Evolutionary conservation across 768 basidiomycete genomes (phyloP).

Genomic region (Tephrocybe sp.): DNA sequence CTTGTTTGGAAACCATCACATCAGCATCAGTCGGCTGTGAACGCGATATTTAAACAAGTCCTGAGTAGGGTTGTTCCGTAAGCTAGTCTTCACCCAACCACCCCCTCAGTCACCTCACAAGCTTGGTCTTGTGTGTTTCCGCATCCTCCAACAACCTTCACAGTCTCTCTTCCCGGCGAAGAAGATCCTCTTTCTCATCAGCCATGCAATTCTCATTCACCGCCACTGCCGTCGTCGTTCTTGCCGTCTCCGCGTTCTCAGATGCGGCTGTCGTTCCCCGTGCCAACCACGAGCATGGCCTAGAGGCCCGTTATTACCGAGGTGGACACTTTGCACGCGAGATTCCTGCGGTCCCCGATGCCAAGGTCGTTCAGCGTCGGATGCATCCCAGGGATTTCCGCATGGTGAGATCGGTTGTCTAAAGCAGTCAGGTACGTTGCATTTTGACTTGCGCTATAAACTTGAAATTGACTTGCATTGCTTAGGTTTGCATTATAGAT

Average conservation of each 20-base stretch:
- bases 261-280: constrained; percentile 26
- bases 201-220: constrained; percentile 26
- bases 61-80: constrained; percentile 10
- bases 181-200: constrained; percentile 15
- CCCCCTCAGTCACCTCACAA: constrained; percentile 23
- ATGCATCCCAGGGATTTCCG: constrained; percentile 17
- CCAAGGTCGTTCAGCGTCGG: constrained; percentile 4
- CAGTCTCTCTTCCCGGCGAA: constrained; percentile 24
- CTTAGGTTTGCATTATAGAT: neutral
- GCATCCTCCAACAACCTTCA: constrained; percentile 8
- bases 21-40: constrained; percentile 10
- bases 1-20: constrained; percentile 10
- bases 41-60: constrained; percentile 4
- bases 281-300: constrained; percentile 17
- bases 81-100: constrained; percentile 32
- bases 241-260: constrained; percentile 21
- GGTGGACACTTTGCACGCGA: constrained; percentile 19
- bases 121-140: constrained; percentile 32
- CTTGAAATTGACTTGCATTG: neutral
- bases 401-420: constrained; percentile 8
- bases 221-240: constrained; percentile 16
- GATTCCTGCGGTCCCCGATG: constrained; percentile 2
- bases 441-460: neutral
- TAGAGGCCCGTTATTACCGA: constrained; percentile 22
- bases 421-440: constrained; percentile 5